These are phyloP conservation scores for Fusarium illudens DNA, from an alignment of 2,329 filamentous ascomycete genomes.

Conservation along the genomic window DNA sequence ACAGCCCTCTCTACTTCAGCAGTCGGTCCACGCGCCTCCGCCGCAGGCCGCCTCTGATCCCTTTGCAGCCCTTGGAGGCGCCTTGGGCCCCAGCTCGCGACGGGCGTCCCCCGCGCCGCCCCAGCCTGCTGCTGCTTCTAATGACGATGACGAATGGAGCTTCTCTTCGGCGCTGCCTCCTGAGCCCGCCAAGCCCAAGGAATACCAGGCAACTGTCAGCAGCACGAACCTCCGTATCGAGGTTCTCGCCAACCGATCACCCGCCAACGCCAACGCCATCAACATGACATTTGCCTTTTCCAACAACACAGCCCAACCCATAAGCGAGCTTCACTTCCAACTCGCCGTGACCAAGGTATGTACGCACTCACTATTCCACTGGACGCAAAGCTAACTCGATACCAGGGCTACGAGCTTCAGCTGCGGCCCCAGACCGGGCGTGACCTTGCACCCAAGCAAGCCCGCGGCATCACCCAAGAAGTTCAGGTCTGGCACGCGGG, in stretches of 20 bases:
- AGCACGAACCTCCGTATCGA: conserved; percentile 76
- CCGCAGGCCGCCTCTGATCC: conserved; percentile 57
- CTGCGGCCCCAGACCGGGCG: conserved; percentile 88
- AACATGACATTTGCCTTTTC: conserved; percentile 82
- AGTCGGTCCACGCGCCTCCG: conserved; percentile 57
- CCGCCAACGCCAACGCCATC: conserved; percentile 65
- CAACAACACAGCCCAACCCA: conserved; percentile 75
- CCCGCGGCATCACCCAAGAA: conserved; percentile 79
- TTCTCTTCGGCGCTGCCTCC: conserved; percentile 87
- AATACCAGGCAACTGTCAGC: conserved; percentile 72
- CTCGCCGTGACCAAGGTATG: conserved; percentile 90
- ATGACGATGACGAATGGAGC: conserved; percentile 90
- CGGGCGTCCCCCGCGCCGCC: conserved; percentile 41
- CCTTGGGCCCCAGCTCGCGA: conserved; percentile 35
- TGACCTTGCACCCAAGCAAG: conserved; percentile 75
- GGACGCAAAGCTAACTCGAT: conserved; percentile 10
- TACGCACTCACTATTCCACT: background rate
- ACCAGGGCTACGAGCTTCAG: conserved; percentile 79
- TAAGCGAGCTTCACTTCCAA: conserved; percentile 87
- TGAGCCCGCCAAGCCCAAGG: conserved; percentile 62
- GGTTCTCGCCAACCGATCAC: conserved; percentile 72
- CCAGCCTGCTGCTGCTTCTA: conserved; percentile 45
- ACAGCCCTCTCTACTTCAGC: conserved; percentile 58
- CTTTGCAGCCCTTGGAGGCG: conserved; percentile 58
- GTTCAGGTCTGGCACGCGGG: conserved; percentile 80